Conservation (phyloP, 2,329 filamentous ascomycete genomes). For the Fusarium armeniacum region DNA sequence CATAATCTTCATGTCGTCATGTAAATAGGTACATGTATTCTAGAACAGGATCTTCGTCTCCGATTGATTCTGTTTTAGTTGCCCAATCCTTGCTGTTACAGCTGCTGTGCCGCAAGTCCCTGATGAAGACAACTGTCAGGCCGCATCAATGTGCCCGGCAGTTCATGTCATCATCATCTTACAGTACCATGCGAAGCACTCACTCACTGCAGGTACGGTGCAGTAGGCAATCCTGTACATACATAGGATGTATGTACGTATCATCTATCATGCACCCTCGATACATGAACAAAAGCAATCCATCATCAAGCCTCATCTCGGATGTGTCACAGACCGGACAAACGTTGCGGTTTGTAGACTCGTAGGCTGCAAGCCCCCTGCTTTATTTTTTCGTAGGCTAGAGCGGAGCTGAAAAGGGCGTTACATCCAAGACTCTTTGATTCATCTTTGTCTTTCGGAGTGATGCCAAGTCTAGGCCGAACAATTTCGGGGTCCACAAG, state of each 20-base stretch:
- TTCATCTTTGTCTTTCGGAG: conserved; percentile 34
- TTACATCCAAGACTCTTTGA: conserved; percentile 42
- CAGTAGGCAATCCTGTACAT: not conserved
- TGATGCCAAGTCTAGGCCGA: conserved; percentile 40
- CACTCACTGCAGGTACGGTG: conserved; percentile 1
- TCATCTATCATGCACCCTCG: conserved; percentile 11
- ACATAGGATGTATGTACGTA: not conserved
- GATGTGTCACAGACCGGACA: conserved; percentile 31
- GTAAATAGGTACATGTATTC: not conserved
- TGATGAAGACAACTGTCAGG: conserved; percentile 18
- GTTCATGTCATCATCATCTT: conserved; percentile 25
- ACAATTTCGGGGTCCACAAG: conserved; percentile 45
- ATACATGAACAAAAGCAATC: conserved; percentile 44
- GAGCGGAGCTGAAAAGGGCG: conserved; percentile 45
- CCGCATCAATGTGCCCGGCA: conserved; percentile 38
- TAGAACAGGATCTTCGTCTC: conserved; percentile 3
- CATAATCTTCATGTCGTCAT: not conserved
- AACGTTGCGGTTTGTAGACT: conserved; percentile 10
- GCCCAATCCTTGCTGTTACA: conserved; percentile 14
- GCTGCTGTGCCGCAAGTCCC: conserved; percentile 21
- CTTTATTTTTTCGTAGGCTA: conserved; percentile 9
- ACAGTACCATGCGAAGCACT: not conserved
- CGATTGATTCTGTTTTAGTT: conserved; percentile 4
- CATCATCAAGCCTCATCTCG: conserved; percentile 44
- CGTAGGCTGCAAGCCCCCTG: conserved; percentile 16